A percentile compares a stretch with the other conserved stretches of the same genome.
Evolutionary conservation across 768 basidiomycete genomes (phyloP).

Genomic region (Glaciozyma martinii): DNA sequence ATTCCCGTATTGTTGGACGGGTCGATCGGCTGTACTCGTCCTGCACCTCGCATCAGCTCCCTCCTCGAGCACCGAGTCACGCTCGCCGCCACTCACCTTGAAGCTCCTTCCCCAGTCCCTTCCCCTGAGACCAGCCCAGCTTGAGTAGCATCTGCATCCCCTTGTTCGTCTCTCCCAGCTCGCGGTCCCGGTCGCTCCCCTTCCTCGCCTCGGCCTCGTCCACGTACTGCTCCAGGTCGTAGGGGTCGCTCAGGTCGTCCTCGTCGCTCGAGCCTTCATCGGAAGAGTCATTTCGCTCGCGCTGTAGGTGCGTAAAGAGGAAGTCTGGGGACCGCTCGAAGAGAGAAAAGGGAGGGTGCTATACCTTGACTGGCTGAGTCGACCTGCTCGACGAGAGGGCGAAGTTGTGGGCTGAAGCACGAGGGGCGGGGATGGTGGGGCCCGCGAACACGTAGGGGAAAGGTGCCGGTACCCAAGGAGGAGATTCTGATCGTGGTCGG

Average conservation of each 20-base stretch:
- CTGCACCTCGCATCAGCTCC: not conserved
- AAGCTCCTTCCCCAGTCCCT: slow-evolving; percentile 1
- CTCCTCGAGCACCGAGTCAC: not conserved
- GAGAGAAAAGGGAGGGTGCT: too few relatives aligned
- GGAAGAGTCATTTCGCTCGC: not conserved
- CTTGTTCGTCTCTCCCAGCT: slow-evolving; percentile 53
- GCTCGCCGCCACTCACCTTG: not conserved
- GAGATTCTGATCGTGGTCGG: not conserved
- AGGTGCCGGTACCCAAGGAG: not conserved
- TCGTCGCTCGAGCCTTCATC: not conserved
- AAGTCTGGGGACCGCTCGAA: not conserved
- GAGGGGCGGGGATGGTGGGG: not conserved
- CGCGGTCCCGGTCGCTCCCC: slow-evolving; percentile 48
- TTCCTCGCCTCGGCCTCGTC: slow-evolving; percentile 27
- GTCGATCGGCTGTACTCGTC: not conserved
- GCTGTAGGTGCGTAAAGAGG: not conserved
- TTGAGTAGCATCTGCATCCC: slow-evolving; percentile 1
- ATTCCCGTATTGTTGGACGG: not conserved
- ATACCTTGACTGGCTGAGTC: too few relatives aligned
- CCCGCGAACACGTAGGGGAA: not conserved
- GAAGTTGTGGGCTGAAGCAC: too few relatives aligned
- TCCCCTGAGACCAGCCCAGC: not conserved
- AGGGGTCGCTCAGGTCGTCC: not conserved
- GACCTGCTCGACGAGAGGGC: too few relatives aligned
- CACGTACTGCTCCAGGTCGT: slow-evolving; percentile 50